Evolutionary conservation across 208 protist species (phyloP), one percentile per base, ranked within the genome.

Genomic region (Strigomonas culicis): DNA sequence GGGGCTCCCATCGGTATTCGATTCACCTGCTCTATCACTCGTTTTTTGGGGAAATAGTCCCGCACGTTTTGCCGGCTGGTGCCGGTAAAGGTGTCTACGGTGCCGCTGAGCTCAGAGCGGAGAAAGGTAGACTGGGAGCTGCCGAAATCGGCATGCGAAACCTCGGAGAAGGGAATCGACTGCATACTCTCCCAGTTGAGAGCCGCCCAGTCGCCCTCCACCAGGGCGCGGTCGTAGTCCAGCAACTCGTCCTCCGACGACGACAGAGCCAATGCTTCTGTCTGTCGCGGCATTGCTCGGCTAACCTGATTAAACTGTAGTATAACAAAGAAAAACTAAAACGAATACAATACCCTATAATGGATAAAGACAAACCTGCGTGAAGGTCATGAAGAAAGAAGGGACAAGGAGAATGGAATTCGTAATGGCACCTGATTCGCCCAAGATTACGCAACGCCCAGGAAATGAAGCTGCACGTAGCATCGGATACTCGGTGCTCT

Each of bases 121-220:
- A 80, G 63, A 47, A 60, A 79, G 49, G 36, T 57, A 3, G 78
- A 80, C 2, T 74, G 69, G 41, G 34, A 39, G 34, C 24, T 68
- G 1, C 59, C 73, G 53, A 80, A 80, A 7, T 74, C 61, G 0
- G 60, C 15, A n/a, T 84, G 78, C 1, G 74, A 80, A 44, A 70
- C 49, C 51, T 84, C 78, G 1, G 78, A 84, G 63, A 84, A 80
- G 21, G 65, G 70, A 13, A 84, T 34, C 0, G 78, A 84, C 6
- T 72, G 56, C 21, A 84, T 56, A 64, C 66, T 76, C 19, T 55
- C 57, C 8, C 79, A 60, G 32, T 70, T 36, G 41, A 84, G 13
- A 22, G 64, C 66, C 0, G 66, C 32, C 78, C 78, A 84, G 31
- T 75, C 49, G 30, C 70, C 50, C 0, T 30, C 30, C 21, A 52